phyloP scores from a whole-genome alignment of 305 asterid species.

The Fraxinus floribunda region DNA sequence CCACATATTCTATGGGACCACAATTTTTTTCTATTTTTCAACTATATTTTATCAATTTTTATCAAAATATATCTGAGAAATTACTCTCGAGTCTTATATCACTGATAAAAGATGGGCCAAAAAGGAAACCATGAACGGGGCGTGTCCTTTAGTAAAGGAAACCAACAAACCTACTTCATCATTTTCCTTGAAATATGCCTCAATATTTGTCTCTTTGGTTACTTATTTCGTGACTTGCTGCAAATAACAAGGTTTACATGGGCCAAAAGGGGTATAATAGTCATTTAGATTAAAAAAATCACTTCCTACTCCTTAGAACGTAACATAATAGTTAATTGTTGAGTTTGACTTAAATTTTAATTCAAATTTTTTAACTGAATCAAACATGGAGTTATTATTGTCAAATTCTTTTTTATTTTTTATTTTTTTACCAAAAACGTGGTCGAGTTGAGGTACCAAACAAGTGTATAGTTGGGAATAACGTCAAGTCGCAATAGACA shows the following conservation, averaged over 20 bases:
- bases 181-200: constrained; percentile 36
- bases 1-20: too few species aligned
- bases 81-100: too few species aligned
- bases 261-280: not conserved
- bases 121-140: too few species aligned
- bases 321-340: not conserved
- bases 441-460: not conserved
- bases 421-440: not conserved
- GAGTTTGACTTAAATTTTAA: too few species aligned
- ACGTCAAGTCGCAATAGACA: not conserved
- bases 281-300: not conserved
- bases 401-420: not conserved
- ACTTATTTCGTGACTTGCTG: constrained; percentile 17
- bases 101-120: not conserved
- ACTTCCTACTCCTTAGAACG: not conserved
- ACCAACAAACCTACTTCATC: not conserved
- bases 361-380: too few species aligned
- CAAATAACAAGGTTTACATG: constrained; percentile 20
- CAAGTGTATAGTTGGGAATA: not conserved
- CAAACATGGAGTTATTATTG: not conserved
- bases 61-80: not conserved
- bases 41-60: not conserved
- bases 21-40: too few species aligned
- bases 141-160: not conserved
- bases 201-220: constrained; percentile 27